These are phyloP conservation scores for Glonium stellatum DNA, from an alignment of 495 filamentous ascomycete genomes.

Conservation along the genomic window DNA sequence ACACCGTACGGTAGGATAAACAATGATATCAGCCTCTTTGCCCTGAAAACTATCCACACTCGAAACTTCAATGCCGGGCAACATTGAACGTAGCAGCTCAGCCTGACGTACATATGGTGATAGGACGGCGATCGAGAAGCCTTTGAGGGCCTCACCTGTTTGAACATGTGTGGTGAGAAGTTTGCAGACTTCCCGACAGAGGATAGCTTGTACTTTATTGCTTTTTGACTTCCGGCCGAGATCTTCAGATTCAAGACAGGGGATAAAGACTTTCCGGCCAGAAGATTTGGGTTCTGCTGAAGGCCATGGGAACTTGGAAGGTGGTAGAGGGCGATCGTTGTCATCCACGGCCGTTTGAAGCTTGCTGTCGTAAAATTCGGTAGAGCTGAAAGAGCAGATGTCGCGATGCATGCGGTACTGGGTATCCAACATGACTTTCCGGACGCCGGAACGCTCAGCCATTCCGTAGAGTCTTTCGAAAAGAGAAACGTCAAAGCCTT, in stretches of 20 bases:
- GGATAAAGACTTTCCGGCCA: slow-evolving; percentile 38
- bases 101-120: slow-evolving; percentile 43
- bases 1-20: slow-evolving; percentile 45
- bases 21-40: slow-evolving; percentile 46
- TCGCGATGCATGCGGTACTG: slow-evolving; percentile 49
- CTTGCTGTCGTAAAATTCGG: slow-evolving; percentile 43
- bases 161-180: slow-evolving; percentile 24
- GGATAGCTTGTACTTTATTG: slow-evolving; percentile 40
- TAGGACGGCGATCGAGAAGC: slow-evolving; percentile 39
- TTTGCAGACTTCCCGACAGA: slow-evolving; percentile 35
- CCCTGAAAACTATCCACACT: slow-evolving; percentile 50
- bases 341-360: slow-evolving; percentile 38
- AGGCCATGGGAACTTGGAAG: slow-evolving; percentile 36
- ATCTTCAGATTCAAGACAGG: slow-evolving; percentile 41
- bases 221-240: slow-evolving; percentile 40
- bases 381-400: slow-evolving; percentile 43
- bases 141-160: neutral
- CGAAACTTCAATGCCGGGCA: slow-evolving; percentile 35
- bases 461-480: slow-evolving; percentile 45
- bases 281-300: slow-evolving; percentile 2
- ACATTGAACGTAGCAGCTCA: slow-evolving; percentile 33
- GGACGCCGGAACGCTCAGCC: slow-evolving; percentile 15
- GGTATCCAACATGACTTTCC: slow-evolving; percentile 45
- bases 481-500: slow-evolving; percentile 44
- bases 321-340: slow-evolving; percentile 22